Percentiles rank a stretch among this genome's conserved stretches.
These are phyloP conservation scores for Euphorbia celastroides DNA, from an alignment of 441 rosid genomes.

Conservation along the genomic window DNA sequence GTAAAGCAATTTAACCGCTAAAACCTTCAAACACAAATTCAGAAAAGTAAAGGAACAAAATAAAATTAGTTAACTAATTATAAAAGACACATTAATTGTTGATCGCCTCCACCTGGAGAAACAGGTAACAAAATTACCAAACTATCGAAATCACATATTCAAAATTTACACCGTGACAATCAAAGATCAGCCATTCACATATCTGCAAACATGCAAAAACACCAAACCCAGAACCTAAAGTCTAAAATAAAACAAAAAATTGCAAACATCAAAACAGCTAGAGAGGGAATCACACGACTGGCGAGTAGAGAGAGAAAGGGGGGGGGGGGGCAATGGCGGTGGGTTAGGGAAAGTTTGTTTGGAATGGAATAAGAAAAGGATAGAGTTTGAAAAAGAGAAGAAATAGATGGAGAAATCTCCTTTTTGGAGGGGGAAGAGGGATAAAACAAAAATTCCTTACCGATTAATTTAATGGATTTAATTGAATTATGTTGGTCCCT, in stretches of 20 bases:
- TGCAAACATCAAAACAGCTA: neutral
- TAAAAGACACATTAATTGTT: neutral
- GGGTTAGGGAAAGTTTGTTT: neutral
- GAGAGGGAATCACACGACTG: neutral
- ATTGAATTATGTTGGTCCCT: too few species aligned
- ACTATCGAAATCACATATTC: neutral
- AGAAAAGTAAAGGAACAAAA: neutral
- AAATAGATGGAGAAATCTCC: constrained; percentile 15
- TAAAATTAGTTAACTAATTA: neutral
- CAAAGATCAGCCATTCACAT: constrained; percentile 8
- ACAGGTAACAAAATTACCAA: neutral
- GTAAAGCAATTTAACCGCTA: neutral
- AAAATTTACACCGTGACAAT: neutral
- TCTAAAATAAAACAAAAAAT: too few species aligned
- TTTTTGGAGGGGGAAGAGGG: neutral
- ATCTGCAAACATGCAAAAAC: neutral
- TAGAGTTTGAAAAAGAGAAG: neutral
- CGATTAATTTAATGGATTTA: too few species aligned
- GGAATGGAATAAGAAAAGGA: neutral
- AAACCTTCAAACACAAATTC: neutral
- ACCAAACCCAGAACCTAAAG: neutral
- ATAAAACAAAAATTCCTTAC: neutral
- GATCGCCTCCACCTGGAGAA: constrained; percentile 1
- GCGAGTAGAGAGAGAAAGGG: neutral
- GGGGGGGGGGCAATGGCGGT: neutral